Evolutionary conservation across 2,329 filamentous ascomycete genomes (phyloP), one percentile per base, ranked within the genome.

Genomic region (Colletotrichum musae): DNA sequence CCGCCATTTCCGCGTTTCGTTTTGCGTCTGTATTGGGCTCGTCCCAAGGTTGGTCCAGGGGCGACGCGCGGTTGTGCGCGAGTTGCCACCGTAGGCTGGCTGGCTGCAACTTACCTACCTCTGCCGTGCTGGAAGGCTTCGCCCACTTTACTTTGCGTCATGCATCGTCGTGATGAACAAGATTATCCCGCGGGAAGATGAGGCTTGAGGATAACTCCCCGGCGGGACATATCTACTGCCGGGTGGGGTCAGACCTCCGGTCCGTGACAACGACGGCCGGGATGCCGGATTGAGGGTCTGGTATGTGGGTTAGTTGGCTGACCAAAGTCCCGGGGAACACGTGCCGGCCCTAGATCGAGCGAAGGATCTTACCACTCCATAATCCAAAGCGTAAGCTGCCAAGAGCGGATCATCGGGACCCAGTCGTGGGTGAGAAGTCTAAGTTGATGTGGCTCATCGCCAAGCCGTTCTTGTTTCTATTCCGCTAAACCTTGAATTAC

Each of bases 1-100:
- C 28, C 56, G 56, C 56, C 13, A 56, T 60, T 56, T 56, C 61
- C 13, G 13, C 28, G 66, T 60, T 66, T 60, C 43, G 66, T 57
- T 60, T 60, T 50, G 41, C 10, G 50, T 59, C 54, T 66, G 28
- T 32, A 32, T 32, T 32, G 43, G 56, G 43, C 18, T 18, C 54
- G 32, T 41, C 43, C 28, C 39, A 36, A 43, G 28, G 21, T 16
- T 48, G 39, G 28, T 52, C 48, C 21, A 43, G 28, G 18, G 18
- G 26, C 28, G 28, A 28, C 47, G 47, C 41, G 47, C 41, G 47
- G 51, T 2, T 51, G 58, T 41, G 47, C 28, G 43, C 47, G 28
- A 21, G 16, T 51, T 60, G 28, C 18, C 28, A 32, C 28, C 28
- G 28, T 7, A 2, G 28, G 7, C 6, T 32, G 28, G 6, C 28